phyloP scores from a whole-genome alignment of 306 rosid species.

The Malus sylvestris region DNA sequence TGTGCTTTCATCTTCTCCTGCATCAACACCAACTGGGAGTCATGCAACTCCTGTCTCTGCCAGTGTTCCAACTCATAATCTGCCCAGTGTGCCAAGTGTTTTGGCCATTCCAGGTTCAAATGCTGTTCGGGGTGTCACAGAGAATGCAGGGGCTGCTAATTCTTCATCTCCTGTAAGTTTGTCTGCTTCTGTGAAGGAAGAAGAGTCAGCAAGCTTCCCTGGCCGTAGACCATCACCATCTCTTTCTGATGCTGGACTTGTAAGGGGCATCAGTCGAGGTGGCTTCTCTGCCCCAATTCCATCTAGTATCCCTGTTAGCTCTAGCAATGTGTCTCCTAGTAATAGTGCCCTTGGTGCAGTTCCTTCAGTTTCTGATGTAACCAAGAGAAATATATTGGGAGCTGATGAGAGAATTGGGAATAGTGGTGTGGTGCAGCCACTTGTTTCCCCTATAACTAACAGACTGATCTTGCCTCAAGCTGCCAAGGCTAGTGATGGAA shows the following conservation, averaged over 20 bases:
- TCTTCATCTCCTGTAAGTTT: slow-evolving; percentile 48
- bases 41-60: slow-evolving; percentile 41
- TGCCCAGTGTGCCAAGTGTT: slow-evolving; percentile 41
- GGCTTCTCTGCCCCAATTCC: slow-evolving; percentile 54
- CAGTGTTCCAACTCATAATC: slow-evolving; percentile 47
- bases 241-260: slow-evolving; percentile 66
- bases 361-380: slow-evolving; percentile 59
- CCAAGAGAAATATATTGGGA: slow-evolving; percentile 70
- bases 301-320: slow-evolving; percentile 49
- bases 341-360: slow-evolving; percentile 57
- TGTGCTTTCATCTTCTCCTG: slow-evolving; percentile 44
- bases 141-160: slow-evolving; percentile 40
- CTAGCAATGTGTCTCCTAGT: slow-evolving; percentile 57
- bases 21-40: slow-evolving; percentile 57
- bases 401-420: slow-evolving; percentile 81
- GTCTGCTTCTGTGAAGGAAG: slow-evolving; percentile 66
- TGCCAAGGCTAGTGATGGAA: slow-evolving; percentile 61
- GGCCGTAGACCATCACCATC: slow-evolving; percentile 83
- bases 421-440: slow-evolving; percentile 70
- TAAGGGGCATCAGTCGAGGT: slow-evolving; percentile 60
- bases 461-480: slow-evolving; percentile 66
- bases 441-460: slow-evolving; percentile 61
- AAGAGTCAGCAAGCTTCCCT: slow-evolving; percentile 63
- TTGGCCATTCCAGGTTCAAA: slow-evolving; percentile 48
- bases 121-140: slow-evolving; percentile 45